Evolutionary conservation across 805 yeast species (phyloP), one percentile per base, ranked within the genome.

Genomic region (Lipomyces orientalis): DNA sequence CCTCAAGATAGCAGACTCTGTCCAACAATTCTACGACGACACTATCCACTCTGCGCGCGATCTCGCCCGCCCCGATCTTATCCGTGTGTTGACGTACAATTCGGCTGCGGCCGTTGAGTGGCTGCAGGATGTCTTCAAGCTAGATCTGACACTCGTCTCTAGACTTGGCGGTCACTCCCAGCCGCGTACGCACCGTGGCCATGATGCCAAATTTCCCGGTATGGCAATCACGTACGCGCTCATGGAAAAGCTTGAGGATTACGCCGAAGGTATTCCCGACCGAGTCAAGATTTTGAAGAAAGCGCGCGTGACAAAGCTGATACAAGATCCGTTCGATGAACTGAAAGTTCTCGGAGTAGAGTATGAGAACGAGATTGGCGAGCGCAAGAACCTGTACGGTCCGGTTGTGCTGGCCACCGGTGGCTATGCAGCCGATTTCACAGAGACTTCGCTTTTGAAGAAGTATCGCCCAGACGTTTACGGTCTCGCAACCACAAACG

Each of bases 131-230:
- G 84, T 82, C 4, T 86, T 90, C 72, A 83, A 82, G 6, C 79
- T 90, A 60, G 90, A 88, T 73, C 79, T 91, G 64, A 84, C 90
- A 7, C 81, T 88, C 16, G 89, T 91, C 12, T 84, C 91, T n/a
- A 85, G 90, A 73, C 78, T 91, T 55, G 97, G 97, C 34, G 97
- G 97, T 1, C 96, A 91, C 75, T 87, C 93, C 0, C 86, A 83
- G 60, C 87, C 91, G 25, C 82, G 97, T 76, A 91, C 97, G 0
- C 97, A 91, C 76, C 83, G 96, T 73, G 93, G 96, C 0, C 84
- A 85, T 60, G 89, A 86, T 68, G 83, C 87, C 22, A 81, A 84
- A 67, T 86, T 87, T 61, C 90, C 90, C 1, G 90, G 90, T 0
- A 85, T 85, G 85, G 88, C 90, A 6, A 86, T 87, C 61, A 85